Evolutionary conservation across 306 rosid species (phyloP).

Genomic region (Citrullus colocynthis): DNA sequence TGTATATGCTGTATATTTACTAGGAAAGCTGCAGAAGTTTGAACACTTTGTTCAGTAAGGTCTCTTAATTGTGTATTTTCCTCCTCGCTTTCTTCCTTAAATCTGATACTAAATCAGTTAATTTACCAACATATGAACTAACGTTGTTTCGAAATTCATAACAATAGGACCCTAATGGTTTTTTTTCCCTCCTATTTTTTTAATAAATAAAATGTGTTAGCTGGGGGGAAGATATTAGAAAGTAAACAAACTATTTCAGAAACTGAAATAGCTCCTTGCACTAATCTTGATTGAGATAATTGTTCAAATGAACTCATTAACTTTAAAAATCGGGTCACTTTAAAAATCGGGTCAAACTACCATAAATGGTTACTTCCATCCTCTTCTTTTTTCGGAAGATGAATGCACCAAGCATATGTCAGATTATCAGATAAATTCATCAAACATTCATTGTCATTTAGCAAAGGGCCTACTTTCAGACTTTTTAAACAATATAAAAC

Average conservation of each 20-base stretch:
- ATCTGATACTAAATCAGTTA: neutral
- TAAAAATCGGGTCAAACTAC: neutral
- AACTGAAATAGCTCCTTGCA: neutral
- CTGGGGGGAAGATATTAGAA: neutral
- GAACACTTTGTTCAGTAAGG: neutral
- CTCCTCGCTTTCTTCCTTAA: neutral
- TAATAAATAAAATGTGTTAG: neutral
- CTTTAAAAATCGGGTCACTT: neutral
- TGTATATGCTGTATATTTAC: slow-evolving; percentile 1
- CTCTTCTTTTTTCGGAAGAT: too few species aligned
- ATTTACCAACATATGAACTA: neutral
- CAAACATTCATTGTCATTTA: too few species aligned
- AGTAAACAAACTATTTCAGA: neutral
- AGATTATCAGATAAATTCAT: too few species aligned
- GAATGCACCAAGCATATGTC: too few species aligned
- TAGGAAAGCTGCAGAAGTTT: neutral
- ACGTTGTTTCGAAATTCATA: neutral
- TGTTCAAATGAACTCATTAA: too few species aligned
- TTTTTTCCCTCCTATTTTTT: too few species aligned
- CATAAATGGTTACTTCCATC: too few species aligned
- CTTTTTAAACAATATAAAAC: too few species aligned
- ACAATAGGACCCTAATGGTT: too few species aligned
- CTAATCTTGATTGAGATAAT: neutral
- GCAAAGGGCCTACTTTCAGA: too few species aligned
- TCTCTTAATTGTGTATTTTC: neutral